A percentile compares a stretch with the other conserved stretches of the same genome.
Conservation (phyloP, 2,329 filamentous ascomycete species). For the Atkinsonella hypoxylon region DNA sequence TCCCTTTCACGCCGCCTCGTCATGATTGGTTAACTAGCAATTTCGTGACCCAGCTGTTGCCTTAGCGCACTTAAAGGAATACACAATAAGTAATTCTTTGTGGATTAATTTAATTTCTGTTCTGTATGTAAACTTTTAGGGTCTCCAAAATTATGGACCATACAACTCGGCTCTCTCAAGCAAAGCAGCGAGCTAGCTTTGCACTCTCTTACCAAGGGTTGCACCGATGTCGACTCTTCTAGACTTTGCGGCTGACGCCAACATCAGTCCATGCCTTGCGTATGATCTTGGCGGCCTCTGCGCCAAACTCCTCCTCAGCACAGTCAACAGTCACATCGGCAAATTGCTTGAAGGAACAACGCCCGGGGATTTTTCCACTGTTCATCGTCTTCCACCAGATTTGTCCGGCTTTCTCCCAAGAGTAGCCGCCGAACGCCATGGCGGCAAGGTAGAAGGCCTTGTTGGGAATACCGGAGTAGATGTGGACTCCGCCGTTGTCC, state of each 20-base stretch:
- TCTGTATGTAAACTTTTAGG: neutral
- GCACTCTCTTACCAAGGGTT: slow-evolving; percentile 6
- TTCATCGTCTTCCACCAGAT: slow-evolving; percentile 40
- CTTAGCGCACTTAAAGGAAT: no score
- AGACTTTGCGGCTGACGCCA: slow-evolving; percentile 23
- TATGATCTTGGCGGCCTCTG: slow-evolving; percentile 29
- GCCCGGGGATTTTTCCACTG: slow-evolving; percentile 27
- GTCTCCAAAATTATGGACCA: neutral
- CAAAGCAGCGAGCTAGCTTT: neutral
- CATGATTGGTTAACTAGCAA: no score
- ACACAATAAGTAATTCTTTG: no score
- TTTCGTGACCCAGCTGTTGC: no score
- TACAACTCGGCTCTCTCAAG: neutral
- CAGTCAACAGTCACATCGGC: slow-evolving; percentile 35
- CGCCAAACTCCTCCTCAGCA: slow-evolving; percentile 30
- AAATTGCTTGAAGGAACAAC: slow-evolving; percentile 35
- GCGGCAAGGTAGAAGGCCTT: slow-evolving; percentile 41
- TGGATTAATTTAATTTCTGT: neutral
- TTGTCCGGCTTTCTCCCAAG: slow-evolving; percentile 41
- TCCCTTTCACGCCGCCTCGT: no score
- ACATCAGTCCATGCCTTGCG: slow-evolving; percentile 36
- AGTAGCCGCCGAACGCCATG: slow-evolving; percentile 36
- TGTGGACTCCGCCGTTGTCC: slow-evolving; percentile 42
- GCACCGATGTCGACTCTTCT: slow-evolving; percentile 8
- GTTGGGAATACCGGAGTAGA: slow-evolving; percentile 46